Evolutionary conservation across 2,329 filamentous ascomycete species (phyloP).

Genomic region (Amauroascus niger): DNA sequence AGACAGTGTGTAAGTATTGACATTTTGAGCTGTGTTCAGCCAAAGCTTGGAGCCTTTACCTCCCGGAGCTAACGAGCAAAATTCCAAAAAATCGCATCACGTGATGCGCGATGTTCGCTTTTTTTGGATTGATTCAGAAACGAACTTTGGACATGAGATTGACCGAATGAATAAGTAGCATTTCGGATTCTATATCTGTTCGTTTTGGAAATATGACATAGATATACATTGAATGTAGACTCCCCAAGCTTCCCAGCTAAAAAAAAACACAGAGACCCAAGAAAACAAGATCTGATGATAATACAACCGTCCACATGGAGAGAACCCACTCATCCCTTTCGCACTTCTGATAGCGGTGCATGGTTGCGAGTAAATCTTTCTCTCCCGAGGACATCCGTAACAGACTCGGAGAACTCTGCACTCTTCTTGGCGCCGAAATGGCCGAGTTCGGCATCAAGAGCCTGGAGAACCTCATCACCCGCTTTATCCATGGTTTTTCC

Average conservation of each 20-base stretch:
- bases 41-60: not conserved
- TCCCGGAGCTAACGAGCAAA: not conserved
- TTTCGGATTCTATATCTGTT: not conserved
- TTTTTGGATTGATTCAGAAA: too few species aligned
- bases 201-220: not conserved
- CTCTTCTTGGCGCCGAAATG: slow-evolving; percentile 35
- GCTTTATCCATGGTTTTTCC: slow-evolving; percentile 33
- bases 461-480: slow-evolving; percentile 31
- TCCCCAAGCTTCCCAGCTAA: slow-evolving; percentile 4
- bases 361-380: slow-evolving; percentile 31
- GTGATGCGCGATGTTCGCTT: too few species aligned
- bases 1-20: slow-evolving; percentile 5
- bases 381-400: slow-evolving; percentile 31
- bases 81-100: not conserved
- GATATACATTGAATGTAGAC: slow-evolving; percentile 6
- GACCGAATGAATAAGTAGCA: too few species aligned
- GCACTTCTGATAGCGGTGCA: slow-evolving; percentile 28
- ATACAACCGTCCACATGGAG: not conserved
- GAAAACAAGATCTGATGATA: not conserved
- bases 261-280: not conserved
- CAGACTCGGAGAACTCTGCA: slow-evolving; percentile 22
- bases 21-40: slow-evolving; percentile 1
- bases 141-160: too few species aligned
- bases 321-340: slow-evolving; percentile 17
- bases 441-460: slow-evolving; percentile 33